A percentile compares a stretch with the other conserved stretches of the same genome.
Evolutionary conservation across 169 alveolate species (phyloP).

Genomic region (Plasmodium gonderi): DNA sequence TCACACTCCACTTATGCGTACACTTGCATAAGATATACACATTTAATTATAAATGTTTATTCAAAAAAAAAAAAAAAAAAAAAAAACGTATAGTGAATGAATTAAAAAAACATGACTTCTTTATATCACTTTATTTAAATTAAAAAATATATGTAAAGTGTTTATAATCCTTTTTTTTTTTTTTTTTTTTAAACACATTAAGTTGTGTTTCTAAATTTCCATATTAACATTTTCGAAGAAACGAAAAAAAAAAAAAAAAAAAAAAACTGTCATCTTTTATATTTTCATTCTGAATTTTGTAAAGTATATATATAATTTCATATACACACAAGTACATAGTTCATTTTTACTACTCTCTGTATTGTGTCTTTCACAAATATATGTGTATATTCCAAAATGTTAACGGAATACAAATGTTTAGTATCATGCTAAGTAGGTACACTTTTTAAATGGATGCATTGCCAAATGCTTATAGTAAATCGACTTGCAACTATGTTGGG

Average conservation of each 20-base stretch:
- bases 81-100: background rate
- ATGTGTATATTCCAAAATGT: background rate
- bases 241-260: slow-evolving; percentile 10
- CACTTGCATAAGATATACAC: background rate
- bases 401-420: background rate
- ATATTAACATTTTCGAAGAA: slow-evolving; percentile 2
- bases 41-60: slow-evolving; percentile 38
- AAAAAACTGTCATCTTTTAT: background rate
- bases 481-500: background rate
- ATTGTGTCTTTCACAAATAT: slow-evolving; percentile 4
- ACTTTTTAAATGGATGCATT: background rate
- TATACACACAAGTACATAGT: background rate
- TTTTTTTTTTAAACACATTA: slow-evolving; percentile 15
- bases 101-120: background rate
- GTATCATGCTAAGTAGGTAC: slow-evolving; percentile 1
- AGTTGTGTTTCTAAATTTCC: slow-evolving; percentile 12
- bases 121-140: background rate
- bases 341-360: background rate
- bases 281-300: slow-evolving; percentile 6
- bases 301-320: background rate
- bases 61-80: background rate
- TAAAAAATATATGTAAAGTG: background rate
- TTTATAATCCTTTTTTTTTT: background rate
- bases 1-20: background rate
- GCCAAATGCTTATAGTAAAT: background rate